phyloP scores from a whole-genome alignment of 1,284 basidiomycete species.

The Trametes hirsuta region DNA sequence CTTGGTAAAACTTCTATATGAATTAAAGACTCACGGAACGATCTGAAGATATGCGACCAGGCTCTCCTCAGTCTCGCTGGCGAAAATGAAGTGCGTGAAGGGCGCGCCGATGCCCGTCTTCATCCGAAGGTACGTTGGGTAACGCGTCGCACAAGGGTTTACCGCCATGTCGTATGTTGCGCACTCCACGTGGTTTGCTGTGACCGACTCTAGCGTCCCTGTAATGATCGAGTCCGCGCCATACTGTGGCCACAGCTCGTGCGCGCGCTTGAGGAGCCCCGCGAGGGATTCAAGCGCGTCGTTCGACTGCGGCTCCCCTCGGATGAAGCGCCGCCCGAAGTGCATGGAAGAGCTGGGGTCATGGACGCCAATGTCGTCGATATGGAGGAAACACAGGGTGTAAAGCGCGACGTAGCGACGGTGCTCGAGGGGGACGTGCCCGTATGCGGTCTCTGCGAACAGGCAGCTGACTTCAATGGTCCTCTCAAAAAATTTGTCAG shows the following conservation, averaged over 20 bases:
- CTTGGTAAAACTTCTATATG: background rate
- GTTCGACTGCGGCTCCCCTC: conserved; percentile 13
- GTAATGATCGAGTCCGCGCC: conserved; percentile 21
- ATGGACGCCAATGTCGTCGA: conserved; percentile 1
- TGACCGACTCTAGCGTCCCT: conserved; percentile 17
- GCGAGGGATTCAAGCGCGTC: conserved; percentile 17
- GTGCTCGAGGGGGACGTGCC: background rate
- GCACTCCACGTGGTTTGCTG: conserved; percentile 20
- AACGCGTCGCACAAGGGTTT: conserved; percentile 17
- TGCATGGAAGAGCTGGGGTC: background rate
- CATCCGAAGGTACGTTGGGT: conserved; percentile 20
- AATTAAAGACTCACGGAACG: conserved; percentile 12
- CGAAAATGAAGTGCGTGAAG: conserved; percentile 23
- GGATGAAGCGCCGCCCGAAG: conserved; percentile 1
- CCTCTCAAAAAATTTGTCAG: background rate
- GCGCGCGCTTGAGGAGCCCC: conserved; percentile 5
- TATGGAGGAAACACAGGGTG: conserved; percentile 1
- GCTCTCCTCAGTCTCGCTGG: conserved; percentile 6
- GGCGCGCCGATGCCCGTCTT: conserved; percentile 19
- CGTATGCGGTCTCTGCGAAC: conserved; percentile 3
- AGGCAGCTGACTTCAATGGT: background rate
- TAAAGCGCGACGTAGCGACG: conserved; percentile 4
- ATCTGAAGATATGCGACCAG: conserved; percentile 21
- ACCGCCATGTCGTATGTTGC: conserved; percentile 11
- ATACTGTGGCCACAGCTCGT: conserved; percentile 16